A percentile compares a stretch with the other conserved stretches of the same genome.
phyloP scores from a whole-genome alignment of 2,329 filamentous ascomycete genomes.

The Calycina marina region DNA sequence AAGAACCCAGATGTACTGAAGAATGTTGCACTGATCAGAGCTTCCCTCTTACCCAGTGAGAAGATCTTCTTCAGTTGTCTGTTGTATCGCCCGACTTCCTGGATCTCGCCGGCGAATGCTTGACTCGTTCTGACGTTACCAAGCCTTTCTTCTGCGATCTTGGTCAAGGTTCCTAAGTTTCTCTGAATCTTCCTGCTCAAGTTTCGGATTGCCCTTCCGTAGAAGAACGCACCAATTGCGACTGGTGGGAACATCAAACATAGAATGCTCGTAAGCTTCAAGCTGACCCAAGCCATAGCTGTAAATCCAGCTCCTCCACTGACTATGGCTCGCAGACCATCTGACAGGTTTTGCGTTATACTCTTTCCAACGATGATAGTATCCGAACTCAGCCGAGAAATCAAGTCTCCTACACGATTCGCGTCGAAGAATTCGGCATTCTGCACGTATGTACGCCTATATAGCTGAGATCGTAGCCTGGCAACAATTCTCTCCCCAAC shows the following conservation, averaged over 20 bases:
- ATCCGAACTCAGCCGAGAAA: slow-evolving; percentile 88
- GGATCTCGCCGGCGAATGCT: slow-evolving; percentile 84
- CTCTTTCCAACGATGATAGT: slow-evolving; percentile 97
- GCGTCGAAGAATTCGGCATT: slow-evolving; percentile 99
- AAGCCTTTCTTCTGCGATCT: slow-evolving; percentile 94
- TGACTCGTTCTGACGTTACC: slow-evolving; percentile 95
- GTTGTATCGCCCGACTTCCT: slow-evolving; percentile 86
- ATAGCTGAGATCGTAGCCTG: slow-evolving; percentile 75
- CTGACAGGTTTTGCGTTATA: slow-evolving; percentile 93
- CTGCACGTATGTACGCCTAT: slow-evolving; percentile 85
- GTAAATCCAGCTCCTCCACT: slow-evolving; percentile 80
- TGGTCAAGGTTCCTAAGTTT: slow-evolving; percentile 82
- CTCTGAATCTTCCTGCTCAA: slow-evolving; percentile 87
- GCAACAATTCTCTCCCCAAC: slow-evolving; percentile 92
- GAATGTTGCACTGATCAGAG: slow-evolving; percentile 79
- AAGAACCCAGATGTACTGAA: slow-evolving; percentile 78
- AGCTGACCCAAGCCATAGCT: slow-evolving; percentile 91
- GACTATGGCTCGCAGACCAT: slow-evolving; percentile 82
- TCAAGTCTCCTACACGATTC: slow-evolving; percentile 89
- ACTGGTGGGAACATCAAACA: slow-evolving; percentile 82
- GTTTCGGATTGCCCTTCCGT: slow-evolving; percentile 77
- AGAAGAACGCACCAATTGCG: slow-evolving; percentile 79
- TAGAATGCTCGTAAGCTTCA: slow-evolving; percentile 78
- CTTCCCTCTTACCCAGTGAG: slow-evolving; percentile 71
- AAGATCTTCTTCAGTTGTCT: slow-evolving; percentile 87